Evolutionary conservation across 805 yeast genomes (phyloP).

Genomic region (Debaryomyces hansenii): DNA sequence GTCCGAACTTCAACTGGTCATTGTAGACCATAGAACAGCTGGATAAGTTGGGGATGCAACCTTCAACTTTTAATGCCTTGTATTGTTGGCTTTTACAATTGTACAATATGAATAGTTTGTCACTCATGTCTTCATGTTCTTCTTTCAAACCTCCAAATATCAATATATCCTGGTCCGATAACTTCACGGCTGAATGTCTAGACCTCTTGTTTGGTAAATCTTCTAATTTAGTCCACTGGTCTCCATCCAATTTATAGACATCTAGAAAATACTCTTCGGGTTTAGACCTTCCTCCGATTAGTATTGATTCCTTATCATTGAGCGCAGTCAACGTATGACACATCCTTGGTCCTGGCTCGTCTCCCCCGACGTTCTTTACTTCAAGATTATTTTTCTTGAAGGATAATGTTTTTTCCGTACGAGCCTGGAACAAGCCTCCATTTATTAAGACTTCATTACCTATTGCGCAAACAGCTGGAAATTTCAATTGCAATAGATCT

Average conservation of each 20-base stretch:
- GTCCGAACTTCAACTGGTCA: slow-evolving; percentile 30
- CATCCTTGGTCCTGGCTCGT: slow-evolving; percentile 49
- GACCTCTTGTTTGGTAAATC: slow-evolving; percentile 47
- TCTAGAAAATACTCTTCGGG: slow-evolving; percentile 50
- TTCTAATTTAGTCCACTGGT: slow-evolving; percentile 40
- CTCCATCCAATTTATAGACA: slow-evolving; percentile 20
- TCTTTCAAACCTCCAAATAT: slow-evolving; percentile 51
- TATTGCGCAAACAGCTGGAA: slow-evolving; percentile 34
- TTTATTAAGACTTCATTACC: slow-evolving; percentile 25
- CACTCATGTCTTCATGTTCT: not conserved
- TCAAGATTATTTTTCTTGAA: slow-evolving; percentile 16
- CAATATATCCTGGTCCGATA: slow-evolving; percentile 30
- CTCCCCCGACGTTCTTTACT: slow-evolving; percentile 22
- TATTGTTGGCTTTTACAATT: slow-evolving; percentile 11
- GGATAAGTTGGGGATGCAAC: slow-evolving; percentile 21
- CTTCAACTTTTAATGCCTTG: slow-evolving; percentile 12
- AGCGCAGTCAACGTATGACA: slow-evolving; percentile 53
- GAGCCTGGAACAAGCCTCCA: slow-evolving; percentile 43
- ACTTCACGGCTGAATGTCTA: slow-evolving; percentile 47
- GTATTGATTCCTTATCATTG: slow-evolving; percentile 24
- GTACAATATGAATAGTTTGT: slow-evolving; percentile 18
- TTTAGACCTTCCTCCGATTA: slow-evolving; percentile 68
- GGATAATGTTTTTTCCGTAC: slow-evolving; percentile 14
- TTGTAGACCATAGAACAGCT: slow-evolving; percentile 38
- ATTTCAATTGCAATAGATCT: slow-evolving; percentile 36